Base-by-base conservation (phyloP, 371 early-diverging fungal species). In the Rhizopus arrhizus region DNA sequence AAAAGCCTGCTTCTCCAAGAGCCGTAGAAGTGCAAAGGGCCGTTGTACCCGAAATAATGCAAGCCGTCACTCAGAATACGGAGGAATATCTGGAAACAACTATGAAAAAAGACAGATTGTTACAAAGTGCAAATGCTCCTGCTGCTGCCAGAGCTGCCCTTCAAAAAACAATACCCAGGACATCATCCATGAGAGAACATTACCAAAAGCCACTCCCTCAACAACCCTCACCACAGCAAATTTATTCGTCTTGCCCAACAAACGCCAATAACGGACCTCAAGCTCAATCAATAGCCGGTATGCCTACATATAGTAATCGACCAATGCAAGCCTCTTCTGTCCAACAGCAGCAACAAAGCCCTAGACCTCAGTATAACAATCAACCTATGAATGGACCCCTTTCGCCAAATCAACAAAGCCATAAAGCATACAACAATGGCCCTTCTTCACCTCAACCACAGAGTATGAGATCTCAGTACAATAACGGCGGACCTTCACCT, bases 41-140 rank as follows among this genome's bases (percentile, higher is more conserved):
- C 13, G 56, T 65, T 50, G 36, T 65, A n/a, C 69, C 69, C 16
- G 56, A 61, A 47, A 56, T 49, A 6, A 69, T 69, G 69, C 69
- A 65, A 41, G 69, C 69, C 15, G 59, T 69, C 5, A 69, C 69
- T 13, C 69, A 69, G 49, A 62, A 59, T 11, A 69, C 61, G 6
- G 53, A 64, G 29, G 68, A 68, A 4, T 68, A 63, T 43, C 35
- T 68, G 7, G 50, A 15, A 43, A 15, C 11, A 5, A 43, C 56
- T 47, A 47, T 47, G 31, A 29, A 13, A 43, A 43, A 47, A 29
- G 47, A 47, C 12, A 6, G 34, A 47, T 5, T 34, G 29, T 53
- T 46, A 36, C 62, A 62, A 43, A 41, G 50, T 6, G 35, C 42
- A 4, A 41, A 4, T 11, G 48, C n/a, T 40, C 46, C 22, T n/a